Conservation (phyloP, 768 basidiomycete species). For the Neoboletus subvelutipes region DNA sequence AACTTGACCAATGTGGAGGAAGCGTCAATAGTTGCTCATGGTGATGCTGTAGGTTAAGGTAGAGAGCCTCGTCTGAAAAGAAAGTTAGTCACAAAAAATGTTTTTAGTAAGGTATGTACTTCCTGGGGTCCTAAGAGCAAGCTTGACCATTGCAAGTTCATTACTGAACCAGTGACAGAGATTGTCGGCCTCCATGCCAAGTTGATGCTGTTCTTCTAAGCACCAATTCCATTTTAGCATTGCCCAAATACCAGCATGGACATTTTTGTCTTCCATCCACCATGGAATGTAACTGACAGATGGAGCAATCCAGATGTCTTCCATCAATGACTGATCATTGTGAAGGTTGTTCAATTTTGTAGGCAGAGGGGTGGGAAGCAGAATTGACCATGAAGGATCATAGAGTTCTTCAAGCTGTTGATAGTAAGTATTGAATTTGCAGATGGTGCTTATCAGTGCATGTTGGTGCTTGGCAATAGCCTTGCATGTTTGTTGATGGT, state of each 20-base stretch:
- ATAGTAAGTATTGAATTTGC: slow-evolving; percentile 33
- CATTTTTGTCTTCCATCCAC: too few species aligned
- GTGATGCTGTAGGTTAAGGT: too few species aligned
- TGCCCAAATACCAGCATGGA: slow-evolving; percentile 33
- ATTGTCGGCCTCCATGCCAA: slow-evolving; percentile 34
- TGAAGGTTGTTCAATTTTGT: slow-evolving; percentile 25
- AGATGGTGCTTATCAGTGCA: too few species aligned
- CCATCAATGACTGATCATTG: slow-evolving; percentile 27
- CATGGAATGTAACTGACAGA: not conserved
- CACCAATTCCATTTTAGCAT: slow-evolving; percentile 31
- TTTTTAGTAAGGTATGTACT: too few species aligned
- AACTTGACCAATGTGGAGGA: too few species aligned
- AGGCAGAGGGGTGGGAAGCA: too few species aligned
- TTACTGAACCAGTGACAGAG: slow-evolving; percentile 35
- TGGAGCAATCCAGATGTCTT: slow-evolving; percentile 28
- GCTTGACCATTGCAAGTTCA: slow-evolving; percentile 30
- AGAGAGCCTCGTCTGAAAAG: too few species aligned
- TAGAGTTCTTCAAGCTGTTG: slow-evolving; percentile 18
- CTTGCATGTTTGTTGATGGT: too few species aligned
- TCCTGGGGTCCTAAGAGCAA: not conserved
- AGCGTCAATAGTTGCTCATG: too few species aligned
- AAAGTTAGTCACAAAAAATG: too few species aligned
- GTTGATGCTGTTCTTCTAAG: slow-evolving; percentile 28
- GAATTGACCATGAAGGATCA: slow-evolving; percentile 27
- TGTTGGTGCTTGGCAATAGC: too few species aligned